phyloP scores from a whole-genome alignment of 106 monocot species.

The Platanthera guangdongensis region DNA sequence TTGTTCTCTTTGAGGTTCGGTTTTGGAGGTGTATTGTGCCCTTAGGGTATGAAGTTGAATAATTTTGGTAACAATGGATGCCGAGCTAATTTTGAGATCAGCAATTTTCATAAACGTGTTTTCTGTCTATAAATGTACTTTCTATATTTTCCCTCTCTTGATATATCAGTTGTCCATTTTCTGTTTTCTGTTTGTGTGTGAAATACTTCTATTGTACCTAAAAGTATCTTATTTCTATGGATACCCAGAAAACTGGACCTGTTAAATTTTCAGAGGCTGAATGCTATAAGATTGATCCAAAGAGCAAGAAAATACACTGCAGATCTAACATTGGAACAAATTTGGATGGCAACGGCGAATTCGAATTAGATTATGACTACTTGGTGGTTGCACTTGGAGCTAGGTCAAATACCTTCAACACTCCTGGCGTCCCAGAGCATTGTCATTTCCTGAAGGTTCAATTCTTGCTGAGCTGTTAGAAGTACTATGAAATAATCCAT shows the following conservation, averaged over 20 bases:
- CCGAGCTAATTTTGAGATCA: too few relatives aligned
- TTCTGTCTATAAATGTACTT: too few relatives aligned
- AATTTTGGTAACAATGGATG: too few relatives aligned
- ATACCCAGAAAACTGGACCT: slow-evolving; percentile 31
- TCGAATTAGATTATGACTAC: slow-evolving; percentile 32
- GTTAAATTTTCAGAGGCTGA: slow-evolving; percentile 38
- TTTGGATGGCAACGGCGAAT: slow-evolving; percentile 44
- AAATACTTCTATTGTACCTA: neutral
- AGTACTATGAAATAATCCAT: neutral
- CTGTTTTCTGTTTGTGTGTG: neutral
- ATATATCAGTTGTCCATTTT: neutral
- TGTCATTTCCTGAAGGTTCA: slow-evolving; percentile 64
- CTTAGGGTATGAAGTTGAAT: too few relatives aligned
- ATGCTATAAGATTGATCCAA: slow-evolving; percentile 21
- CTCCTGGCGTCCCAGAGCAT: slow-evolving; percentile 54
- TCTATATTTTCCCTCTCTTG: too few relatives aligned
- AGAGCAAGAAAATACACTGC: slow-evolving; percentile 21
- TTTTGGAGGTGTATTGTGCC: too few relatives aligned
- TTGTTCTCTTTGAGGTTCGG: too few relatives aligned
- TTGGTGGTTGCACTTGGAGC: slow-evolving; percentile 42
- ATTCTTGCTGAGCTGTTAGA: neutral
- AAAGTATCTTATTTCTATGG: neutral
- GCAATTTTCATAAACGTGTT: too few relatives aligned
- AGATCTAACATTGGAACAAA: slow-evolving; percentile 32
- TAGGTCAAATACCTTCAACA: slow-evolving; percentile 54